phyloP scores from a whole-genome alignment of 768 basidiomycete genomes.

The Boletus rubescentipes region DNA sequence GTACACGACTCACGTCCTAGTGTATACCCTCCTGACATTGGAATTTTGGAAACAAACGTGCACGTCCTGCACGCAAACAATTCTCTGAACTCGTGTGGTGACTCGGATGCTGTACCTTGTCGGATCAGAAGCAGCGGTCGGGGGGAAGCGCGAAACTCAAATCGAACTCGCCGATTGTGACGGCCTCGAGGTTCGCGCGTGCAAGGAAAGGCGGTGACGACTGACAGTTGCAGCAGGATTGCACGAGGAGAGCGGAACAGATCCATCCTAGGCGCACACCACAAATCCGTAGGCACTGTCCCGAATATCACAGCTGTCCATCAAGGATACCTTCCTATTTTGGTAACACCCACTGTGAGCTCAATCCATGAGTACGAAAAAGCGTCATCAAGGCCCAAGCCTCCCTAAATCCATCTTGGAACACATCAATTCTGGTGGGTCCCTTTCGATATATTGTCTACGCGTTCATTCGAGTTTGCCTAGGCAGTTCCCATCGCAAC shows the following conservation, averaged over 20 bases:
- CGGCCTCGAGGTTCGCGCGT: too few relatives aligned
- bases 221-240: too few relatives aligned
- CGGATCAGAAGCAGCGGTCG: too few relatives aligned
- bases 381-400: conserved; percentile 18
- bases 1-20: not conserved
- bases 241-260: too few relatives aligned
- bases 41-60: not conserved
- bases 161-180: too few relatives aligned
- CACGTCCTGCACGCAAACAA: not conserved
- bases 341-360: not conserved
- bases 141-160: too few relatives aligned
- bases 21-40: conserved; percentile 1
- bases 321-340: not conserved
- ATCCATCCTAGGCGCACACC: too few relatives aligned
- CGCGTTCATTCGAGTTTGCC: not conserved
- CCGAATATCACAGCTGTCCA: too few relatives aligned
- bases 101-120: too few relatives aligned
- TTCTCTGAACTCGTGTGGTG: not conserved
- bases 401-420: conserved; percentile 30
- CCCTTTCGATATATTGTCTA: too few relatives aligned
- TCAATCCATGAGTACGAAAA: conserved; percentile 15
- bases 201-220: too few relatives aligned
- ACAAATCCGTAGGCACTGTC: too few relatives aligned
- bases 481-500: conserved; percentile 5
- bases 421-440: conserved; percentile 22